Percentiles rank a stretch among this genome's conserved stretches.
Evolutionary conservation across 2,329 filamentous ascomycete species (phyloP).

Genomic region (Pestalotiopsis sp.): DNA sequence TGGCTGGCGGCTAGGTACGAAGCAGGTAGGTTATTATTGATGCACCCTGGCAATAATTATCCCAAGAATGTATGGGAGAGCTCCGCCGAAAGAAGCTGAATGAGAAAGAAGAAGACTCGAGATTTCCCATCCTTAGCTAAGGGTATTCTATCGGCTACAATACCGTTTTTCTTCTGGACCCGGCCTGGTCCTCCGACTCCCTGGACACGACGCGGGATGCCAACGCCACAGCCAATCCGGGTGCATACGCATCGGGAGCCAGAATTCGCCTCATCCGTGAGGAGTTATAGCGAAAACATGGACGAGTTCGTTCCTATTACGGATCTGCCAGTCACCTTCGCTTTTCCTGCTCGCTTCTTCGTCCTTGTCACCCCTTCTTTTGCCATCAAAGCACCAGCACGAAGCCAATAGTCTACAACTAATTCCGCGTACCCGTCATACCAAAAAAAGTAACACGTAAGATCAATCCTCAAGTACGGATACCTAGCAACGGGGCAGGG

Average conservation of each 20-base stretch:
- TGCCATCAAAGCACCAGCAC: neutral
- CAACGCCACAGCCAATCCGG: neutral
- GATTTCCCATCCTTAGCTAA: neutral
- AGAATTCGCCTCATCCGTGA: neutral
- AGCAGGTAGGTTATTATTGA: neutral
- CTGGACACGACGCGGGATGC: neutral
- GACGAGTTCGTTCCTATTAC: neutral
- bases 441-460: neutral
- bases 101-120: neutral
- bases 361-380: neutral
- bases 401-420: neutral
- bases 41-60: neutral
- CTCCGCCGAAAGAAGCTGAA: neutral
- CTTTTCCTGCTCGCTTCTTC: neutral
- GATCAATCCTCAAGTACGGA: neutral
- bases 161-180: neutral
- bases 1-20: neutral
- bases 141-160: neutral
- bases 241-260: neutral
- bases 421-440: neutral
- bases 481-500: neutral
- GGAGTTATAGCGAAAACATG: neutral
- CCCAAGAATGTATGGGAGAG: neutral
- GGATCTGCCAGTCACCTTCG: neutral
- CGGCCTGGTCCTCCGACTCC: neutral